Conservation (phyloP, 176 grass and related monocot genomes). For the Lolium perenne region DNA sequence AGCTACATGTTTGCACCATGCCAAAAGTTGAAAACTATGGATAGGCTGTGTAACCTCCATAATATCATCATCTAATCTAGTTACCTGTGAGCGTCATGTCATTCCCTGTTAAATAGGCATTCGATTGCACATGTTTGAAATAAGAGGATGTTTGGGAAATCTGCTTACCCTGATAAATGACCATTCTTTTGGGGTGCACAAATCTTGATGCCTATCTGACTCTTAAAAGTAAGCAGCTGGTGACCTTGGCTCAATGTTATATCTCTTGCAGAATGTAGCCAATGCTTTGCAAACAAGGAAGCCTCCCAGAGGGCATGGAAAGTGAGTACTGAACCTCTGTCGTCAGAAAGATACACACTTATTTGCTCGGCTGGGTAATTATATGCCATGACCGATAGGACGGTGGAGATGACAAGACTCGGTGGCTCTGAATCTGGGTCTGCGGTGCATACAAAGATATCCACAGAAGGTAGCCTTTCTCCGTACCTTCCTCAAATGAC, state of each 20-base stretch:
- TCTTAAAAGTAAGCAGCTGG: conserved; percentile 61
- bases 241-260: conserved; percentile 61
- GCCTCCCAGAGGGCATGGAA: conserved; percentile 81
- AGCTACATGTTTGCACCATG: not conserved
- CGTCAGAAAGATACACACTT: conserved; percentile 78
- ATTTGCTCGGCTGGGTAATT: conserved; percentile 63
- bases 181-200: conserved; percentile 40
- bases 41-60: not conserved
- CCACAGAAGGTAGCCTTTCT: conserved; percentile 57
- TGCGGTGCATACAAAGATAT: conserved; percentile 80
- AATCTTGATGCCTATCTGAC: conserved; percentile 28
- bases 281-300: conserved; percentile 61
- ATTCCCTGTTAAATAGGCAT: not conserved
- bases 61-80: not conserved
- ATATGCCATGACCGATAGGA: conserved; percentile 80
- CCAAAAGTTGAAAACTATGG: not conserved
- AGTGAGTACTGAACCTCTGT: conserved; percentile 67
- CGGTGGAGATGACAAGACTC: conserved; percentile 60
- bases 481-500: conserved; percentile 46
- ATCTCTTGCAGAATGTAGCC: conserved; percentile 75
- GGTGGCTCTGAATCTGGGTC: conserved; percentile 67
- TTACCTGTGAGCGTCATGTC: not conserved
- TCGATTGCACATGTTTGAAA: conserved; percentile 1
- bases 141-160: not conserved
- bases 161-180: conserved; percentile 49